Percentiles rank a stretch among this genome's conserved stretches.
phyloP scores from a whole-genome alignment of 345 rosid genomes.

The Lenwebbia sp. region DNA sequence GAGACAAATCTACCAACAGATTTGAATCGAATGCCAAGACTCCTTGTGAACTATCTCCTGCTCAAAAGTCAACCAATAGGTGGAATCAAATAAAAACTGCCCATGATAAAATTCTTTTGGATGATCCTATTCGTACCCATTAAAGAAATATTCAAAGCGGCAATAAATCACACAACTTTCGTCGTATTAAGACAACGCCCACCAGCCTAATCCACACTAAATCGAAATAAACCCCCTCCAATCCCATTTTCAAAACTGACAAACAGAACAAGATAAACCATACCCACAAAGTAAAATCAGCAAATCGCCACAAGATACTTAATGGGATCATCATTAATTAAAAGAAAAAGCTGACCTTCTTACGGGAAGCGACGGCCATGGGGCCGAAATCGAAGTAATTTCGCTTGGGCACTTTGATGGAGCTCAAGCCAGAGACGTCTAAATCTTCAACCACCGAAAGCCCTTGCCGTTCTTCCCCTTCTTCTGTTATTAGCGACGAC shows the following conservation, averaged over 20 bases:
- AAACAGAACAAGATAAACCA: not conserved
- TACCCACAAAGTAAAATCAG: not conserved
- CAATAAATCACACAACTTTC: not conserved
- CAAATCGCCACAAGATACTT: not conserved
- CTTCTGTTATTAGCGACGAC: not conserved
- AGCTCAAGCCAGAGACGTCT: conserved; percentile 35
- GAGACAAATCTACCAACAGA: not conserved
- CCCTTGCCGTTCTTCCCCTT: not conserved
- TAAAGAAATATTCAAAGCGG: not conserved
- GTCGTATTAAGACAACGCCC: not conserved
- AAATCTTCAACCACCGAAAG: not conserved
- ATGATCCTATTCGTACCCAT: not conserved
- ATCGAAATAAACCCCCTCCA: not conserved
- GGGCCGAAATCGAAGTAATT: conserved; percentile 12
- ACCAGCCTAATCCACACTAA: not conserved
- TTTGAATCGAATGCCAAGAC: not conserved
- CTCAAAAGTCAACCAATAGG: not conserved
- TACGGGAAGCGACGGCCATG: conserved; percentile 53
- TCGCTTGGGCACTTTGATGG: conserved; percentile 53
- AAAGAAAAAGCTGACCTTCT: conserved; percentile 38
- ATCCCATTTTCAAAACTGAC: not conserved
- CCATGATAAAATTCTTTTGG: not conserved
- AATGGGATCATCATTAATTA: not conserved
- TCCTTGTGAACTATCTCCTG: not conserved
- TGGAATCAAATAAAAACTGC: not conserved